A percentile compares a stretch with the other conserved stretches of the same genome.
Evolutionary conservation across 345 rosid genomes (phyloP).

Genomic region (Crucihimalaya himalaica): DNA sequence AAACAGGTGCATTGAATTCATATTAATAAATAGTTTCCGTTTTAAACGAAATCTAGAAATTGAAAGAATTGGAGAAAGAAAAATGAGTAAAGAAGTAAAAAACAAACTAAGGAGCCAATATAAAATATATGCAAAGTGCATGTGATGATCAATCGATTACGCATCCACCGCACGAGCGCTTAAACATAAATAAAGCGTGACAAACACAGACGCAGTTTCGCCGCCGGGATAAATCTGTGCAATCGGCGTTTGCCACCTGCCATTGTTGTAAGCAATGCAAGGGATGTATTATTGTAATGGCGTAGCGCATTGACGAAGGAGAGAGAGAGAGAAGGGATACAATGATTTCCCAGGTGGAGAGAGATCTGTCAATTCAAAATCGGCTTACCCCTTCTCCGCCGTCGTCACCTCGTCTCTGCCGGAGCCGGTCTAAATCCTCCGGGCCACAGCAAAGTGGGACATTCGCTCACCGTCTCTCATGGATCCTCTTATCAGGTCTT

Average conservation of each 20-base stretch:
- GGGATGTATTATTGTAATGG: not conserved
- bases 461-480: slow-evolving; percentile 70
- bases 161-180: slow-evolving; percentile 31
- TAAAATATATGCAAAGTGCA: not conserved
- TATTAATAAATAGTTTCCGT: not conserved
- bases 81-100: not conserved
- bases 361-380: slow-evolving; percentile 39
- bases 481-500: slow-evolving; percentile 72
- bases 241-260: slow-evolving; percentile 29
- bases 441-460: slow-evolving; percentile 50
- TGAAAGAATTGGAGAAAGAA: not conserved
- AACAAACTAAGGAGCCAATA: not conserved
- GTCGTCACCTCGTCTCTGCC: slow-evolving; percentile 72
- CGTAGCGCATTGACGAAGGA: slow-evolving; percentile 16
- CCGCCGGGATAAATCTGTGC: slow-evolving; percentile 12
- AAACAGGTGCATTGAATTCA: not conserved
- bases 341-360: slow-evolving; percentile 33
- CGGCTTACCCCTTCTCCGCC: slow-evolving; percentile 85
- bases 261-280: slow-evolving; percentile 14
- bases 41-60: not conserved
- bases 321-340: slow-evolving; percentile 12
- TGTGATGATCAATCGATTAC: slow-evolving; percentile 4
- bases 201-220: slow-evolving; percentile 19
- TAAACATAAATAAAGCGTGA: not conserved
- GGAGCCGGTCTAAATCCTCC: slow-evolving; percentile 54